Evolutionary conservation across 2,329 filamentous ascomycete genomes (phyloP).

Genomic region (Davidsoniella eucalypti): DNA sequence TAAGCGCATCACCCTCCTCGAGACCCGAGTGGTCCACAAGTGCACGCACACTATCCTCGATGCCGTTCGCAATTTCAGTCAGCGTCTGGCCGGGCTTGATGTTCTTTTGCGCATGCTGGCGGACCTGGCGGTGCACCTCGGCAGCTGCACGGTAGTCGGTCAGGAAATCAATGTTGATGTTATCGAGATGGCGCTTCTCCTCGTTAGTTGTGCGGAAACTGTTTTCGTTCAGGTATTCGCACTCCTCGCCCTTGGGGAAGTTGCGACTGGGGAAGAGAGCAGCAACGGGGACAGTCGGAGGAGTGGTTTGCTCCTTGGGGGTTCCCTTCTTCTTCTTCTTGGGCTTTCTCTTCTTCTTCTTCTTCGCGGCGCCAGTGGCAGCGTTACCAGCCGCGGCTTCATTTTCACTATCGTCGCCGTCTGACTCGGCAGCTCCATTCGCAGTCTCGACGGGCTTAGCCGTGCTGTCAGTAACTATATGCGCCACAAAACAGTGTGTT

Average conservation of each 20-base stretch:
- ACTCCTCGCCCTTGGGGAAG: slow-evolving; percentile 65
- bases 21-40: slow-evolving; percentile 56
- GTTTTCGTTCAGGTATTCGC: slow-evolving; percentile 65
- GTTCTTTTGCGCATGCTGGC: slow-evolving; percentile 58
- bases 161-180: slow-evolving; percentile 57
- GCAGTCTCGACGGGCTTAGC: slow-evolving; percentile 20
- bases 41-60: slow-evolving; percentile 58
- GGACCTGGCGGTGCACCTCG: slow-evolving; percentile 62
- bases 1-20: slow-evolving; percentile 54
- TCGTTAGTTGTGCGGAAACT: slow-evolving; percentile 63
- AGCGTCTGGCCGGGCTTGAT: slow-evolving; percentile 61
- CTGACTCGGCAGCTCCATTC: slow-evolving; percentile 26
- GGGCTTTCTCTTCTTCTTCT: slow-evolving; percentile 73
- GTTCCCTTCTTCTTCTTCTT: slow-evolving; percentile 53
- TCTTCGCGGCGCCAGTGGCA: slow-evolving; percentile 28
- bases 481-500: not conserved
- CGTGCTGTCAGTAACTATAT: slow-evolving; percentile 20
- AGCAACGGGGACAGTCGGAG: slow-evolving; percentile 57
- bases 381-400: slow-evolving; percentile 1
- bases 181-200: slow-evolving; percentile 70
- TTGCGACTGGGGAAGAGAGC: slow-evolving; percentile 55
- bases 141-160: slow-evolving; percentile 60
- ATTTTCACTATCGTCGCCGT: slow-evolving; percentile 28
- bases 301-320: slow-evolving; percentile 57
- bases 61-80: slow-evolving; percentile 64